Base-by-base conservation (phyloP, 139 green algal species). In the Tetratostichococcus sp. region DNA sequence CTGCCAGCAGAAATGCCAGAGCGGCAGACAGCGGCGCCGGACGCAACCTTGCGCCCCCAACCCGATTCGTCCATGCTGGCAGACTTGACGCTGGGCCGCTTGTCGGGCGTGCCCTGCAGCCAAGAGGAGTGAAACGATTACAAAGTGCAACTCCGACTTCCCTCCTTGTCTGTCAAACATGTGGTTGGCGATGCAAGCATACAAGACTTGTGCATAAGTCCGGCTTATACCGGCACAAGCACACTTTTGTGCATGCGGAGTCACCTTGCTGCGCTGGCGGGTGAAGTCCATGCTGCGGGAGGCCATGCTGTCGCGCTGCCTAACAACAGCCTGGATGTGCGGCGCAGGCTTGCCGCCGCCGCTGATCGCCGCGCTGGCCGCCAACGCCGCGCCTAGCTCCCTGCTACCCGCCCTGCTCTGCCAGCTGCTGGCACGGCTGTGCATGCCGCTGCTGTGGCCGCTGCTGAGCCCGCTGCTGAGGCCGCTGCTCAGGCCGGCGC, bases 371-470 rank as follows among this genome's bases (percentile, higher is more conserved):
- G n/a, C n/a, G n/a, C n/a, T n/a, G n/a, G n/a, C 39, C 33, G 28
- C 39, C 34, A 25, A 26, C 34, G 2, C 30, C n/a, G 33, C 57
- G 65, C 8, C 39, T 30, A 62, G 50, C 50, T 62, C 50, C 50
- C 50, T 8, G 50, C 50, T 62, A 17, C 50, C 2, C 35, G 32
- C 39, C 34, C 28, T 73, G 21, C 4, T 73, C 39, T 50, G 39
- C 30, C 43, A 58, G 21, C 68, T 70, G 57, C 57, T 71, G 68
- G 30, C 58, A 57, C 58, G 68, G 68, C 14, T n/a, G 50, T 62
- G 50, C 11, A 4, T 26, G 50, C 14, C 50, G 50, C 50, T 62
- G 50, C 14, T n/a, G 50, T 28, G 26, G 50, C 50, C 50, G 50
- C 50, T 62, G 30, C 30, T 35, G 30, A 35, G 62, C 5, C 62